Base-by-base conservation (phyloP, 2,329 filamentous ascomycete species). In the Alternaria tenuissima region DNA sequence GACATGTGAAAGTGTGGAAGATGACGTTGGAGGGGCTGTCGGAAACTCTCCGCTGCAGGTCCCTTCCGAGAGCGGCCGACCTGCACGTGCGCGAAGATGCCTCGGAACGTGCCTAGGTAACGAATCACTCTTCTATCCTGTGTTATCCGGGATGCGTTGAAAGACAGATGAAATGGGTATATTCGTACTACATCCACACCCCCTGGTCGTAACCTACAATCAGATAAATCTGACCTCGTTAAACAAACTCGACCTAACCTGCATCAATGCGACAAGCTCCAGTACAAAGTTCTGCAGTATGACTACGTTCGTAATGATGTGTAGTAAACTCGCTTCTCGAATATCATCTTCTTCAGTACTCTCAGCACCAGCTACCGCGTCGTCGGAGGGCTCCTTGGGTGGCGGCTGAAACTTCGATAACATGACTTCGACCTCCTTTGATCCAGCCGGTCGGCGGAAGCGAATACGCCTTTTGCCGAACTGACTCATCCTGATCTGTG, bases 281-380 rank as follows among this genome's bases (percentile, higher is more conserved):
- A 84, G 67, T 20, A 83, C 76, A 63, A 85, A 85, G 61, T 84
- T 81, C 66, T 84, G 83, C 64, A 85, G 61, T 9, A 85, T 76
- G 6, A 84, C 81, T 41, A 82, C 79, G 61, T 85, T 85, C 9
- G 82, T 84, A 34, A 84, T 72, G 30, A 85, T 78, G 65, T 84
- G 82, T 56, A 82, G 73, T 30, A 84, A 65, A 63, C 79, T 83
- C 14, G 81, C 82, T 53, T 81, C 77, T 55, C 71, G 73, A n/a
- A 74, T 64, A 52, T 74, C 69, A 9, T 77, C 73, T 24, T 69
- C 69, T 34, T 59, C 66, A 36, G 63, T 57, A 43, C 57, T 36
- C 26, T 68, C 65, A 42, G 57, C 62, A 20, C 66, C 70, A 60
- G n/a, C 52, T 57, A 44, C 65, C 64, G 18, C 56, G 59, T 22